Percentiles rank a stretch among this genome's conserved stretches.
These are phyloP conservation scores for Podaxis sp. DNA, from an alignment of 768 basidiomycete species.

Conservation along the genomic window DNA sequence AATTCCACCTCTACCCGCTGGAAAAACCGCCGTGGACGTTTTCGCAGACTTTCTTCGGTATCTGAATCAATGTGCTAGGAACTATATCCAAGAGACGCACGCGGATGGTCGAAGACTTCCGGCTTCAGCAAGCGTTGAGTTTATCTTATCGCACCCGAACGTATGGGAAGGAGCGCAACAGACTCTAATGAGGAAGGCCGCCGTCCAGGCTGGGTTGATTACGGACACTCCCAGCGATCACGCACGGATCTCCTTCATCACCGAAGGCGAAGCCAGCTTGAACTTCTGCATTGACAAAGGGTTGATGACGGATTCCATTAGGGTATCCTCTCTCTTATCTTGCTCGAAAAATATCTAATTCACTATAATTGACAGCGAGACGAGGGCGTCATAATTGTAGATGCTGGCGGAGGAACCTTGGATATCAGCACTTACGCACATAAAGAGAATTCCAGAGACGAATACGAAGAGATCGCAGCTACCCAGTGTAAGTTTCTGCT, in stretches of 20 bases:
- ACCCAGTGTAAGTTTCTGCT: constrained; percentile 28
- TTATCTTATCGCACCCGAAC: constrained; percentile 57
- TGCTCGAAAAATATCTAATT: neutral
- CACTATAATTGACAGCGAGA: constrained; percentile 28
- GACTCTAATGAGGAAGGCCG: constrained; percentile 48
- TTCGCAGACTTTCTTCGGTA: constrained; percentile 50
- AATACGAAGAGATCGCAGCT: constrained; percentile 41
- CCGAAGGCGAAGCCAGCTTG: constrained; percentile 59
- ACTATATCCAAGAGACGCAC: constrained; percentile 49
- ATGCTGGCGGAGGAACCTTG: constrained; percentile 59
- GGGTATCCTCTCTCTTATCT: constrained; percentile 18
- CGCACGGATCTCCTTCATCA: constrained; percentile 46
- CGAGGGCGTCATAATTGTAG: constrained; percentile 47
- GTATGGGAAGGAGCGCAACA: constrained; percentile 62
- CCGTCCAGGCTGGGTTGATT: constrained; percentile 47
- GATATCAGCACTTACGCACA: constrained; percentile 53
- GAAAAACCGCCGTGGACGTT: constrained; percentile 38
- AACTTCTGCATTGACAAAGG: constrained; percentile 52
- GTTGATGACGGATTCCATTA: constrained; percentile 32
- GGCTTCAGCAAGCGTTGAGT: constrained; percentile 40
- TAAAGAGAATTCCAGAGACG: constrained; percentile 17
- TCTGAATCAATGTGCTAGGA: constrained; percentile 38
- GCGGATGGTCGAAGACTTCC: constrained; percentile 39
- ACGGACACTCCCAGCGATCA: constrained; percentile 32
- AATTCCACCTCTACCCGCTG: constrained; percentile 39